Conservation (phyloP, 1,284 basidiomycete genomes). For the Retiboletus flavoniger region DNA sequence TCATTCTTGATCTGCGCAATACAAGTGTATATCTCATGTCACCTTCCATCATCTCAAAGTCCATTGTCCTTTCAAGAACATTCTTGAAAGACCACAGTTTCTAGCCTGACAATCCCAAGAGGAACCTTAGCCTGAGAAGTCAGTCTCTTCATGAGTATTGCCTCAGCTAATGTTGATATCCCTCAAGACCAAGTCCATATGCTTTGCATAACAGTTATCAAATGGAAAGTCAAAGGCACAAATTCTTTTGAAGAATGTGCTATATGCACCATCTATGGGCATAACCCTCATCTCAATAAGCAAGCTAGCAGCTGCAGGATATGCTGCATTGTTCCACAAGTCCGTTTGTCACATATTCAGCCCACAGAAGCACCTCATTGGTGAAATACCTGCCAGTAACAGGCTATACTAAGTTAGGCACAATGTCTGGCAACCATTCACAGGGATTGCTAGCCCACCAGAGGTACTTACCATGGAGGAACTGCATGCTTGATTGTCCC, state of each 20-base stretch:
- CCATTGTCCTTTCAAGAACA: too few relatives aligned
- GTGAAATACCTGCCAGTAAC: background rate
- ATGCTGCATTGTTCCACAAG: background rate
- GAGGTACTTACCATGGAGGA: slow-evolving; percentile 8
- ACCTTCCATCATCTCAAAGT: too few relatives aligned
- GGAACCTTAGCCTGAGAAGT: too few relatives aligned
- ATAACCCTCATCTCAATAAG: slow-evolving; percentile 39
- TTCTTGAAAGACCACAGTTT: too few relatives aligned
- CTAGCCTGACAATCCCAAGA: too few relatives aligned
- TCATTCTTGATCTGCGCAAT: too few relatives aligned
- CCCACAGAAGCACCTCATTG: background rate
- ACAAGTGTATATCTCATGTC: too few relatives aligned
- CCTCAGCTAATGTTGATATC: too few relatives aligned
- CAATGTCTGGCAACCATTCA: background rate
- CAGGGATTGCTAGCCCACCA: background rate
- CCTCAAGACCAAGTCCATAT: too few relatives aligned
- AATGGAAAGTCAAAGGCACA: too few relatives aligned
- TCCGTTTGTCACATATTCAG: background rate
- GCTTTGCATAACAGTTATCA: too few relatives aligned
- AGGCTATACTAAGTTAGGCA: background rate
- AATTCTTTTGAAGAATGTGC: slow-evolving; percentile 17
- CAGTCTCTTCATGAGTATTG: too few relatives aligned
- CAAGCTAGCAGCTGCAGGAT: slow-evolving; percentile 16
- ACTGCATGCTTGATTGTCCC: background rate
- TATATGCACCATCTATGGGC: slow-evolving; percentile 34